Percentiles rank a stretch among this genome's conserved stretches.
Evolutionary conservation across 148 eudicot genomes (phyloP).

Genomic region (Rhododendron williamsianum): DNA sequence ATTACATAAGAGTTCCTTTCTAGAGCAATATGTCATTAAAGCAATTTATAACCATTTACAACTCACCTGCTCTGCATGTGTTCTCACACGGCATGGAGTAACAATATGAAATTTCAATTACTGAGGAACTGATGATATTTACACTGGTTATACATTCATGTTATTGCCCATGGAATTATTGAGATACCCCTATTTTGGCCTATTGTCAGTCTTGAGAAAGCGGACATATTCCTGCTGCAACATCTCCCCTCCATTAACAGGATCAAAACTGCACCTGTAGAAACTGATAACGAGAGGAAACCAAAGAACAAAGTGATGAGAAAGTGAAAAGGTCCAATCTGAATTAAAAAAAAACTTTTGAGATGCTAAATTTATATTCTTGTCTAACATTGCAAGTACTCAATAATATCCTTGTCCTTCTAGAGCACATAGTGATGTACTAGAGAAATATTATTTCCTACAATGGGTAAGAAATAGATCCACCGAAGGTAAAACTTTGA

Average conservation of each 20-base stretch:
- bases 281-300: conserved; percentile 38
- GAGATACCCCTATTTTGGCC: conserved; percentile 27
- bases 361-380: neutral
- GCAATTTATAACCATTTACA: conserved; percentile 16
- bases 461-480: neutral
- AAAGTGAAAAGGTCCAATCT: neutral
- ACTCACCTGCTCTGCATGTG: neutral
- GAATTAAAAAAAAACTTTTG: neutral
- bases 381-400: neutral
- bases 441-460: neutral
- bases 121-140: neutral
- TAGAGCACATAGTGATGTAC: neutral
- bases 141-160: neutral
- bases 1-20: neutral
- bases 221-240: conserved; percentile 71
- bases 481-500: neutral
- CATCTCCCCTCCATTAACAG: conserved; percentile 83
- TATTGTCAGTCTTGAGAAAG: conserved; percentile 64
- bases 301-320: neutral
- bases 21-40: conserved; percentile 8
- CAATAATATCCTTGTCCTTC: neutral
- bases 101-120: neutral
- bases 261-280: conserved; percentile 82
- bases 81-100: neutral
- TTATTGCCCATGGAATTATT: neutral